These are phyloP conservation scores for Fusarium pseudocircinatum DNA, from an alignment of 2,329 filamentous ascomycete species.

Conservation along the genomic window DNA sequence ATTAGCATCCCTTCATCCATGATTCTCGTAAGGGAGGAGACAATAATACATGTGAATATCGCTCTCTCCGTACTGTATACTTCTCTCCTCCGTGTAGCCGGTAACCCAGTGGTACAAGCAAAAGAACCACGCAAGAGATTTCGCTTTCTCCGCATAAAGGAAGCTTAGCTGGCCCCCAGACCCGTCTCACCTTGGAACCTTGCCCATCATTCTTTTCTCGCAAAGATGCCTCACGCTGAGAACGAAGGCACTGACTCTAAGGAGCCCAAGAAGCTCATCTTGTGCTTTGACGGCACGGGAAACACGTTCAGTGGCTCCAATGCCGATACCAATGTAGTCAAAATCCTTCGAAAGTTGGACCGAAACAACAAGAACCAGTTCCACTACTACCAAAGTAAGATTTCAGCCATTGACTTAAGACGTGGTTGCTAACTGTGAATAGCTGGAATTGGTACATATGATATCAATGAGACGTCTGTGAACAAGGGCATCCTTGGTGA, in stretches of 20 bases:
- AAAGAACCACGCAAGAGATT: neutral
- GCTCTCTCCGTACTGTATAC: neutral
- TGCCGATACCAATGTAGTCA: constrained; percentile 64
- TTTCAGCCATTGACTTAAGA: too few species aligned
- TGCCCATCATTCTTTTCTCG: neutral
- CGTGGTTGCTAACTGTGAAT: neutral
- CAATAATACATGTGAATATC: neutral
- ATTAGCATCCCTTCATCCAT: neutral
- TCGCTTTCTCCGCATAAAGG: constrained; percentile 15
- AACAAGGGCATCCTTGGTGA: constrained; percentile 50
- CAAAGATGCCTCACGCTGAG: constrained; percentile 31
- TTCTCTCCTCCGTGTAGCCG: neutral
- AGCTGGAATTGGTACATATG: constrained; percentile 63
- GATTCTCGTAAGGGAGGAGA: neutral
- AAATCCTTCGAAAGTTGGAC: constrained; percentile 59
- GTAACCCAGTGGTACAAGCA: neutral
- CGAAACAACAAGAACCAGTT: constrained; percentile 55
- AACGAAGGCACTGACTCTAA: constrained; percentile 1
- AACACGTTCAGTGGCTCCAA: constrained; percentile 58
- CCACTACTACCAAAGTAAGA: constrained; percentile 60
- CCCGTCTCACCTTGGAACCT: neutral
- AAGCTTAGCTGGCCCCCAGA: constrained; percentile 8
- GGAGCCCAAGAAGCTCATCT: constrained; percentile 53
- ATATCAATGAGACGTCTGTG: constrained; percentile 54
- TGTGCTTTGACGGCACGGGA: constrained; percentile 61